These are phyloP conservation scores for Aegle marmelos DNA, from an alignment of 345 rosid genomes.

Conservation along the genomic window DNA sequence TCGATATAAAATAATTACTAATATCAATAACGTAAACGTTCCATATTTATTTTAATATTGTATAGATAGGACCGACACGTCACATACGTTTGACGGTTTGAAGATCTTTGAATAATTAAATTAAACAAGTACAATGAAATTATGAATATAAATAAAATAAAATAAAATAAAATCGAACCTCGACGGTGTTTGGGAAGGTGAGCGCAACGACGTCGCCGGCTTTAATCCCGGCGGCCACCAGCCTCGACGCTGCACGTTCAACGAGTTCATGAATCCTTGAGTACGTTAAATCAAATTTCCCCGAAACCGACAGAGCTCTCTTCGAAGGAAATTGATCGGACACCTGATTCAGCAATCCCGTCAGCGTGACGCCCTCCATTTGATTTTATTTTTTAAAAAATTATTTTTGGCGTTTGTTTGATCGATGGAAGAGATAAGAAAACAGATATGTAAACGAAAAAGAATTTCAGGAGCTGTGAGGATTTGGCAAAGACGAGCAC, in stretches of 20 bases:
- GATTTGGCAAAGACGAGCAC: neutral
- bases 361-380: slow-evolving; percentile 44
- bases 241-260: slow-evolving; percentile 47
- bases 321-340: slow-evolving; percentile 41
- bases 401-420: neutral
- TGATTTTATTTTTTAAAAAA: neutral
- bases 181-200: slow-evolving; percentile 49
- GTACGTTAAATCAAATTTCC: slow-evolving; percentile 51
- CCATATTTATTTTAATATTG: no score
- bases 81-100: neutral
- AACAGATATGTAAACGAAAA: neutral
- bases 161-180: slow-evolving; percentile 16
- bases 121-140: neutral
- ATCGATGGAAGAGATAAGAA: neutral
- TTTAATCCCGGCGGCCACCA: slow-evolving; percentile 40
- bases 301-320: slow-evolving; percentile 47
- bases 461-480: neutral
- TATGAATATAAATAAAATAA: neutral
- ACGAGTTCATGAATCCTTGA: slow-evolving; percentile 49
- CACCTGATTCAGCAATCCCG: slow-evolving; percentile 38
- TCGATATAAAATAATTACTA: no score
- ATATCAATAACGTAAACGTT: no score
- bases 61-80: no score
- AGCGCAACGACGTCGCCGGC: slow-evolving; percentile 66
- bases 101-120: neutral